phyloP scores from a whole-genome alignment of 2,329 filamentous ascomycete species.

The Penicillium verrucosum region DNA sequence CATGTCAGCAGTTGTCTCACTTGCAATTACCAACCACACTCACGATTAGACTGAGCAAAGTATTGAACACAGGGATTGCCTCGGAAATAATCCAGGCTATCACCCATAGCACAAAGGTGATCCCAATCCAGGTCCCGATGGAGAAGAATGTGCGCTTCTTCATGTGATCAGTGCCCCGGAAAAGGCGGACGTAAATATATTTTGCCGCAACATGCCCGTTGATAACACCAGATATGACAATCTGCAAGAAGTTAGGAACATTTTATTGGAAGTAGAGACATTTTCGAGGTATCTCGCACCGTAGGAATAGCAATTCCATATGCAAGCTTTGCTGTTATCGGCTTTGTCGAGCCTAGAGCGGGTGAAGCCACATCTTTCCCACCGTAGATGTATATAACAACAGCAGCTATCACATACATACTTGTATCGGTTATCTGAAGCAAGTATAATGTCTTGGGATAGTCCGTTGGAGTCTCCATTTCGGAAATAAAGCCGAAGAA shows the following conservation, averaged over 20 bases:
- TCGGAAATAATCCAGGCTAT: slow-evolving; percentile 65
- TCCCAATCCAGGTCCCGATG: slow-evolving; percentile 55
- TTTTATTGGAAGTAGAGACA: no score
- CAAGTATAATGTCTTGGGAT: slow-evolving; percentile 58
- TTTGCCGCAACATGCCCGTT: slow-evolving; percentile 64
- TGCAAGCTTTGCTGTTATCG: slow-evolving; percentile 57
- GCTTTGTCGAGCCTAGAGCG: slow-evolving; percentile 60
- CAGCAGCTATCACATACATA: slow-evolving; percentile 63
- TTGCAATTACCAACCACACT: background rate
- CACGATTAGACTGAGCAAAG: slow-evolving; percentile 58
- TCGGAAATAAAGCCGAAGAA: slow-evolving; percentile 66
- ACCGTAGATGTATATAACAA: slow-evolving; percentile 64
- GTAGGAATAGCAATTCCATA: slow-evolving; percentile 67
- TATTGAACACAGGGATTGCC: slow-evolving; percentile 65
- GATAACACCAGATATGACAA: slow-evolving; percentile 66
- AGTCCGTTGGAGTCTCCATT: slow-evolving; percentile 58
- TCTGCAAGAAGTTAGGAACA: slow-evolving; percentile 29
- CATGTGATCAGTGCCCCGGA: slow-evolving; percentile 55
- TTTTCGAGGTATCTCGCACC: slow-evolving; percentile 11
- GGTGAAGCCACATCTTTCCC: slow-evolving; percentile 61
- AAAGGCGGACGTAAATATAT: slow-evolving; percentile 63
- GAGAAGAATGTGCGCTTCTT: slow-evolving; percentile 47
- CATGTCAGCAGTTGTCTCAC: background rate
- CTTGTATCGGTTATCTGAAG: slow-evolving; percentile 56
- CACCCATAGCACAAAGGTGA: slow-evolving; percentile 55